Conservation (phyloP, 495 filamentous ascomycete species). For the Chaetomidium leptoderma region DNA sequence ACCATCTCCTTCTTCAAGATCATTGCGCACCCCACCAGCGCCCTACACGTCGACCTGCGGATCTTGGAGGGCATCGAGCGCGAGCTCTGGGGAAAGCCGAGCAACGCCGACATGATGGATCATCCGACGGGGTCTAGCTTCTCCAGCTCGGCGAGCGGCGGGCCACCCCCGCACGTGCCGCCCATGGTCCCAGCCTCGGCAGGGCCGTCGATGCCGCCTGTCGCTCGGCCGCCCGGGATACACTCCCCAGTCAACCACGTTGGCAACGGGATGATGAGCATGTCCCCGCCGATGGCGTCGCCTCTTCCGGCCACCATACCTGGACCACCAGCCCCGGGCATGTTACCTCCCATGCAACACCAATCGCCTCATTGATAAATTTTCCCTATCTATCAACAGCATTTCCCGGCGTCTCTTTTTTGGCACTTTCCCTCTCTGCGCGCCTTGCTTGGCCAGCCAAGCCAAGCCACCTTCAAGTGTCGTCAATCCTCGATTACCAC, state of each 20-base stretch:
- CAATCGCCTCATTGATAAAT: slow-evolving; percentile 3
- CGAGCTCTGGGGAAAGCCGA: slow-evolving; percentile 39
- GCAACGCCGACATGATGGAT: slow-evolving; percentile 19
- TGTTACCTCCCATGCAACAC: slow-evolving; percentile 25
- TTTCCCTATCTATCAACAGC: no score
- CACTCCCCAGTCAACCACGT: slow-evolving; percentile 4
- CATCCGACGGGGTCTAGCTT: slow-evolving; percentile 39
- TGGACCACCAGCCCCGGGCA: not conserved
- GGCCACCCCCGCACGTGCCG: slow-evolving; percentile 5
- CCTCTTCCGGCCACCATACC: not conserved
- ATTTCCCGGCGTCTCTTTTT: not conserved
- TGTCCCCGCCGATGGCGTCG: slow-evolving; percentile 6
- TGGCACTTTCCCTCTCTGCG: not conserved
- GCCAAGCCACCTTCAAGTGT: no score
- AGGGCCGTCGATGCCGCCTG: slow-evolving; percentile 3
- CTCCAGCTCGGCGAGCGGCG: slow-evolving; percentile 40
- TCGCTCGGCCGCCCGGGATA: not conserved
- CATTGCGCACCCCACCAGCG: slow-evolving; percentile 60
- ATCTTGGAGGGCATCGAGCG: slow-evolving; percentile 61
- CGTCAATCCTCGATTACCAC: no score
- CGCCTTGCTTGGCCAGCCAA: no score
- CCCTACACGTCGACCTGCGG: slow-evolving; percentile 59
- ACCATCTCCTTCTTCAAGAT: slow-evolving; percentile 68
- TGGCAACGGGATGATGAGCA: slow-evolving; percentile 9
- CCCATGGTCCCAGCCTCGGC: slow-evolving; percentile 12